A percentile compares a stretch with the other conserved stretches of the same genome.
phyloP scores from a whole-genome alignment of 495 filamentous ascomycete genomes.

The Lentithecium fluviatile region DNA sequence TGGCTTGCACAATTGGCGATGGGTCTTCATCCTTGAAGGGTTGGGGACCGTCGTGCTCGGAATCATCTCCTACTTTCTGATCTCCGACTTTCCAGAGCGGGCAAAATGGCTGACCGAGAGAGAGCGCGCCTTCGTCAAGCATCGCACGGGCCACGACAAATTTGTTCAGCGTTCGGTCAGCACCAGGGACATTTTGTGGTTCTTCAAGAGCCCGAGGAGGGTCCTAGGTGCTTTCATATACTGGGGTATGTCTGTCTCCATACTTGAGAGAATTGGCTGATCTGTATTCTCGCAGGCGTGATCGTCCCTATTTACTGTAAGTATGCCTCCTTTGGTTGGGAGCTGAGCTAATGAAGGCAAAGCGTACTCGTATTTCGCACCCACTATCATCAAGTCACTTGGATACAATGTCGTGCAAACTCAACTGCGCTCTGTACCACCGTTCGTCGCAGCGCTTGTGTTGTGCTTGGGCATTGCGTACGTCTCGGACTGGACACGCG shows the following conservation, averaged over 20 bases:
- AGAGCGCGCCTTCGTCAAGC: conserved; percentile 18
- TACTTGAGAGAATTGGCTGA: neutral
- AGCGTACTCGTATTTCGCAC: conserved; percentile 17
- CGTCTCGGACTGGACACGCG: conserved; percentile 5
- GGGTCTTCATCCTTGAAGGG: conserved; percentile 33
- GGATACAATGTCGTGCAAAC: conserved; percentile 17
- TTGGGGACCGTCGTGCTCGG: conserved; percentile 31
- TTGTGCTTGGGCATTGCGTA: conserved; percentile 9
- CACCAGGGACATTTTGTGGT: conserved; percentile 9
- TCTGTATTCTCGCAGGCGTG: neutral
- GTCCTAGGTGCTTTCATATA: conserved; percentile 21
- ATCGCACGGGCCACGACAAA: neutral
- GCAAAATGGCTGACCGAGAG: conserved; percentile 25
- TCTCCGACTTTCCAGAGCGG: conserved; percentile 41
- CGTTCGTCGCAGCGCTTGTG: conserved; percentile 9
- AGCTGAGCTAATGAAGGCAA: neutral
- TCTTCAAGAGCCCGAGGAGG: conserved; percentile 8
- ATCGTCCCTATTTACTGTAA: conserved; percentile 15
- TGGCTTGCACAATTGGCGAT: conserved; percentile 30
- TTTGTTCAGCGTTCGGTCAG: neutral
- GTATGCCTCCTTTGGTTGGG: neutral
- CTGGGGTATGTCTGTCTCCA: conserved; percentile 7
- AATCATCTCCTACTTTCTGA: conserved; percentile 35
- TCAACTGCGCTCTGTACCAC: conserved; percentile 3
- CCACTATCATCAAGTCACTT: conserved; percentile 12